phyloP scores from a whole-genome alignment of 176 grass and related monocot genomes.

The Zea mays region DNA sequence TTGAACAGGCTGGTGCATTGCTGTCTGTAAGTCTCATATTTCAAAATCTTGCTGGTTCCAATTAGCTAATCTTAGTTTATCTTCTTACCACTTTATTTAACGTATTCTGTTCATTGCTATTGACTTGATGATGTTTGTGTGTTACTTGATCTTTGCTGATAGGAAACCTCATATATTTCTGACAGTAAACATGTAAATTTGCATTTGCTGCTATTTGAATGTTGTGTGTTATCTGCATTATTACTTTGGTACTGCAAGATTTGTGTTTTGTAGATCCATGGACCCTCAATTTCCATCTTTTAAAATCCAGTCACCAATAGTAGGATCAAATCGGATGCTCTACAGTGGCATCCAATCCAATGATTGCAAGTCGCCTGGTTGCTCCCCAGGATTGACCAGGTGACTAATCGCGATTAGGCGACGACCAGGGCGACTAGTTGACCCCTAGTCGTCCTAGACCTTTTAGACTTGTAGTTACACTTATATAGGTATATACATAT shows the following conservation, averaged over 20 bases:
- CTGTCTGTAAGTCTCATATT: constrained; percentile 55
- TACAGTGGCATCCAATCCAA: neutral
- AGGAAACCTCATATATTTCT: constrained; percentile 11
- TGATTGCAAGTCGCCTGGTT: too few species aligned
- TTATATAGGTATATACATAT: too few species aligned
- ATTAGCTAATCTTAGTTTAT: constrained; percentile 16
- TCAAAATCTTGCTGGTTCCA: constrained; percentile 20
- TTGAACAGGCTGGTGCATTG: constrained; percentile 56
- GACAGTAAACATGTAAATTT: neutral
- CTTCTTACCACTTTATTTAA: neutral
- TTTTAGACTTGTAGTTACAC: too few species aligned
- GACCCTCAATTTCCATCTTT: neutral
- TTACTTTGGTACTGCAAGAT: neutral
- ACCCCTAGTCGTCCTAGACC: too few species aligned
- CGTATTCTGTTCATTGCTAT: constrained; percentile 26
- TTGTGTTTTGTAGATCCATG: neutral
- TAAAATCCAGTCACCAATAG: neutral
- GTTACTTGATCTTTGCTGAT: constrained; percentile 20
- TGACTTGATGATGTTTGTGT: neutral
- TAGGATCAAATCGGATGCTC: neutral
- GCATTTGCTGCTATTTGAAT: constrained; percentile 16
- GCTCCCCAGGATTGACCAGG: too few species aligned
- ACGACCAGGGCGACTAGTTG: too few species aligned
- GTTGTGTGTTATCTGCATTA: neutral
- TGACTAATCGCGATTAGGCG: too few species aligned